phyloP scores from a whole-genome alignment of 257 asterid genomes.

The Mentha longifolia region DNA sequence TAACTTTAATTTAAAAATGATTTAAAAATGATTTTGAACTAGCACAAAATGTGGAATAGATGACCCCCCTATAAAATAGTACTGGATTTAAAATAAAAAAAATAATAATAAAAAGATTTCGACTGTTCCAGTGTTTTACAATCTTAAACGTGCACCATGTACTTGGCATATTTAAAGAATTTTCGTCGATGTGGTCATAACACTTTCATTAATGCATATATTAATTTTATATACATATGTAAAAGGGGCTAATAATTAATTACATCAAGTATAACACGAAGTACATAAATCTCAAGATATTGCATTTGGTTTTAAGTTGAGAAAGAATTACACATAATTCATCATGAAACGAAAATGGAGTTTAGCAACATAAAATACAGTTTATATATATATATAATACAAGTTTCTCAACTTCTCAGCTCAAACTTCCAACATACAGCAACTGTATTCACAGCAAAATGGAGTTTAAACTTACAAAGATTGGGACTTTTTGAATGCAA shows the following conservation, averaged over 20 bases:
- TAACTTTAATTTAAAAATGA: no score
- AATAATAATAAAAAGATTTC: neutral
- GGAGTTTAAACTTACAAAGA: neutral
- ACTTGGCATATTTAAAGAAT: neutral
- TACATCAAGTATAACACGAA: no score
- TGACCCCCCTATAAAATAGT: neutral
- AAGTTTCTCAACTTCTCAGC: no score
- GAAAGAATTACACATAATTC: no score
- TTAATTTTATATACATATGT: no score
- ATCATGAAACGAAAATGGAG: no score
- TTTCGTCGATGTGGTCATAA: neutral
- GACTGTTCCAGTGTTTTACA: neutral
- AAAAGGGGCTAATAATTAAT: no score
- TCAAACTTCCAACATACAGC: slow-evolving; percentile 38
- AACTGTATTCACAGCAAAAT: slow-evolving; percentile 41
- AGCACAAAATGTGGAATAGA: neutral
- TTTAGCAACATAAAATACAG: no score
- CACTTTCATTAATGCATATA: no score
- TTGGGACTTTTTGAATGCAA: neutral
- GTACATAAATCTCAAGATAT: neutral
- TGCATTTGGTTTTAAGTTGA: neutral
- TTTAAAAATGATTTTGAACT: no score
- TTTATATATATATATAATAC: no score
- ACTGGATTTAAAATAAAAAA: no score
- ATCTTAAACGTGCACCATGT: neutral